A percentile compares a stretch with the other conserved stretches of the same genome.
Evolutionary conservation across 768 basidiomycete genomes (phyloP).

Genomic region (Agaricus subrufescens): DNA sequence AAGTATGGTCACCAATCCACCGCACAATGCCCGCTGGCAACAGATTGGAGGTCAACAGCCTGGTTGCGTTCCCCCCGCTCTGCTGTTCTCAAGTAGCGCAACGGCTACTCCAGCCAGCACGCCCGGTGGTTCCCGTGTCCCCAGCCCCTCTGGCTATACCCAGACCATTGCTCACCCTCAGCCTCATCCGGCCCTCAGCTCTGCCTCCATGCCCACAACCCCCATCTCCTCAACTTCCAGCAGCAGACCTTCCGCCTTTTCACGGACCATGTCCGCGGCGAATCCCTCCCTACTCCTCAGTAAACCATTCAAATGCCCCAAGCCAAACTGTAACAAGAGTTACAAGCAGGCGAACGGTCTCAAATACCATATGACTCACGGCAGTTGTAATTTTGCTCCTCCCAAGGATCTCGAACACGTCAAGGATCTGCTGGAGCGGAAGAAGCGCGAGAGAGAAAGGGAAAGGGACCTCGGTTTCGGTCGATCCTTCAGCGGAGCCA

Average conservation of each 20-base stretch:
- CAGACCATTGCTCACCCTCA: constrained; percentile 9
- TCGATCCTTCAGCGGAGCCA: constrained; percentile 9
- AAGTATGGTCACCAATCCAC: constrained; percentile 16
- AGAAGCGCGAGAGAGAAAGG: constrained; percentile 31
- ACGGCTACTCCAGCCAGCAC: constrained; percentile 41
- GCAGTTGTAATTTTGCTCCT: constrained; percentile 90
- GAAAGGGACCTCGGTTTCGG: constrained; percentile 19
- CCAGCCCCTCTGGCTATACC: constrained; percentile 16
- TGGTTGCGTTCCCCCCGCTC: constrained; percentile 59
- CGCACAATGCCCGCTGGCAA: constrained; percentile 5
- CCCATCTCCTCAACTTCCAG: constrained; percentile 15
- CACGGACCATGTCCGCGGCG: constrained; percentile 25
- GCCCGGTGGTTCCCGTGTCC: constrained; percentile 41
- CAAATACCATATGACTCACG: constrained; percentile 93
- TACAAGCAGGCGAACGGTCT: constrained; percentile 96
- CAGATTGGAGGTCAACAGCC: constrained; percentile 18
- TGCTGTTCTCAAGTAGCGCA: constrained; percentile 44
- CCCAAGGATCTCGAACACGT: constrained; percentile 80
- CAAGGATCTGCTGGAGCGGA: constrained; percentile 62
- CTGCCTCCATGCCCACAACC: constrained; percentile 15
- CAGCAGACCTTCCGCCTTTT: constrained; percentile 4
- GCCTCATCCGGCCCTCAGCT: constrained; percentile 14
- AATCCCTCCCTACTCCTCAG: constrained; percentile 60
- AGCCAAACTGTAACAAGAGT: constrained; percentile 91
- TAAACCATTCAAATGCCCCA: constrained; percentile 92